A percentile compares a stretch with the other conserved stretches of the same genome.
phyloP scores from a whole-genome alignment of 2,329 filamentous ascomycete species.

The Huntiella omanensis region DNA sequence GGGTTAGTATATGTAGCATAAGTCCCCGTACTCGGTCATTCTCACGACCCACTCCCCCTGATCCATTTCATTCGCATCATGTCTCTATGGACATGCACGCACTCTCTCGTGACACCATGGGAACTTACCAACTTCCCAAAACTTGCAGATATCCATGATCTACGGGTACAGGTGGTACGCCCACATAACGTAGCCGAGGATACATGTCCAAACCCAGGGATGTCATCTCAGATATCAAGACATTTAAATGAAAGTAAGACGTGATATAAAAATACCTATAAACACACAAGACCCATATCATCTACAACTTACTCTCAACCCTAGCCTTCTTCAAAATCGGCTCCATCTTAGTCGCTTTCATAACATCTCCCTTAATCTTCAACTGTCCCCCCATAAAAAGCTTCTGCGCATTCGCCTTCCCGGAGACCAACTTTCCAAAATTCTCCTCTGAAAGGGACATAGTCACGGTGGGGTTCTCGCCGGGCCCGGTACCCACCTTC shows the following conservation, averaged over 20 bases:
- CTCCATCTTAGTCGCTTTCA: constrained; percentile 97
- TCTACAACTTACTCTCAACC: constrained; percentile 63
- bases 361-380: constrained; percentile 94
- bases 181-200: no score
- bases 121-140: no score
- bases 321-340: constrained; percentile 79
- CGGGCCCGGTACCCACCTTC: constrained; percentile 57
- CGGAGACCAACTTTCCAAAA: constrained; percentile 64
- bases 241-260: background rate
- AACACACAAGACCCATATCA: background rate
- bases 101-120: no score
- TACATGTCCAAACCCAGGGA: no score
- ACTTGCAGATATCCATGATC: no score
- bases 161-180: no score
- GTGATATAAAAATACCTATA: background rate
- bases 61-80: no score
- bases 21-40: no score
- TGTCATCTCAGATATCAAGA: no score
- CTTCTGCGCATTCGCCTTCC: constrained; percentile 85
- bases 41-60: no score
- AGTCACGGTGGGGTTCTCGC: constrained; percentile 76
- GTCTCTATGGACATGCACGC: no score
- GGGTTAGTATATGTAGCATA: no score
- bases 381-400: constrained; percentile 97
- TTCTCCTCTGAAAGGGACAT: constrained; percentile 67